Evolutionary conservation across 345 rosid genomes (phyloP), one percentile per base, ranked within the genome.

Genomic region (Raphanus raphanistrum): DNA sequence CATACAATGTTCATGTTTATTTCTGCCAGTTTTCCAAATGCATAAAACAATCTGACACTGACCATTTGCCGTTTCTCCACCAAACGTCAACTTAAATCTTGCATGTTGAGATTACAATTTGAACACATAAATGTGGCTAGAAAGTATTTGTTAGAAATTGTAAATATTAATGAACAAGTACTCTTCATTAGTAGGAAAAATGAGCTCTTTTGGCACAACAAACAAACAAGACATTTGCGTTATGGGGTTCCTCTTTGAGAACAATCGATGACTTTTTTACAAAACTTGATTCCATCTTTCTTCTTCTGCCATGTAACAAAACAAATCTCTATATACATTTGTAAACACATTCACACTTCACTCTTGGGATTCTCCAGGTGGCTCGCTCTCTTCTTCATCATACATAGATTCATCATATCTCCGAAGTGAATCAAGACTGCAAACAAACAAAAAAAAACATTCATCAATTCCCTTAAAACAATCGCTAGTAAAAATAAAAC

Each of bases 401-500:
- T 36, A 64, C 11, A 72, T 45, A 26, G 81, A 67, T 57, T 65
- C 75, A 66, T 65, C 75, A 77, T 78, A 71, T 28, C 17, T 79
- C 38, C 33, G 76, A 64, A 88, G 84, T 41, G 90, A 77, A 68
- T 74, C 79, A 74, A 90, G 86, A 78, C 96, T 88, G 87, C 21
- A 29, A n/a, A 27, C 6, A 61, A 9, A 27, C 0, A 61, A 9
- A 25, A 25, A 4, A 65, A 5, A 35, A 29, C 2, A 61, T 31
- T 45, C 27, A 45, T 28, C 8, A 27, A 76, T 15, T 50, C 57
- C 80, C 68, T 15, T 38, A 33, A 27, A 35, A 62, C 68, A 63
- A 43, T n/a, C 10, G 17, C 32, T 59, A 12, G 52, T 15, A 15
- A 26, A 13, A 25, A 60, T 1, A 26, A 28, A 65, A n/a, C n/a